Evolutionary conservation across 768 basidiomycete species (phyloP).

Genomic region (Suillus occidentalis): DNA sequence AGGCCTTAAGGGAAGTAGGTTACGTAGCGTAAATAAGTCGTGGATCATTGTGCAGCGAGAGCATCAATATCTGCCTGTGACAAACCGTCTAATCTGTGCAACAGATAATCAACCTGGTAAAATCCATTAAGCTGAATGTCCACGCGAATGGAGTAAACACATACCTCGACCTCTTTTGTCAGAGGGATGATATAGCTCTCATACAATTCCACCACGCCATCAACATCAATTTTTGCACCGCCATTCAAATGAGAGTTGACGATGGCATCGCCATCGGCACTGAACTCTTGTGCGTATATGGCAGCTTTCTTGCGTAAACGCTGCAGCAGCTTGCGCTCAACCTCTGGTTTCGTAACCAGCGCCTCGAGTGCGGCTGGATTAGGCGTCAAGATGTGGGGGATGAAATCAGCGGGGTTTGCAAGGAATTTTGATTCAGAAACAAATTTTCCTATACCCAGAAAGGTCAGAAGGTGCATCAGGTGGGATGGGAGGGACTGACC

Average conservation of each 20-base stretch:
- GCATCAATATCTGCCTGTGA: slow-evolving; percentile 76
- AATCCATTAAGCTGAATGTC: neutral
- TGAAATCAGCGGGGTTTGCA: slow-evolving; percentile 81
- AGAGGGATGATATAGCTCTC: slow-evolving; percentile 95
- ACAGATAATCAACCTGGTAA: slow-evolving; percentile 89
- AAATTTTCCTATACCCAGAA: slow-evolving; percentile 77
- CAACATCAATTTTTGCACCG: slow-evolving; percentile 81
- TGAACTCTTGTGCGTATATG: slow-evolving; percentile 82
- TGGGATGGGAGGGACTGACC: slow-evolving; percentile 49
- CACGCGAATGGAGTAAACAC: slow-evolving; percentile 19
- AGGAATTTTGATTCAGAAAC: slow-evolving; percentile 97
- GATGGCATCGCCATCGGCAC: slow-evolving; percentile 58
- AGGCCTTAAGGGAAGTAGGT: neutral
- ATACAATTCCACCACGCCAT: slow-evolving; percentile 91
- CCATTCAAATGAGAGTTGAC: slow-evolving; percentile 32
- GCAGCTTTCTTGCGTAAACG: slow-evolving; percentile 84
- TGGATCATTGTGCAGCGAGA: slow-evolving; percentile 36
- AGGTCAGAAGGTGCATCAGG: slow-evolving; percentile 8
- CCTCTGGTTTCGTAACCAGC: slow-evolving; percentile 96
- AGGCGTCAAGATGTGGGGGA: slow-evolving; percentile 85
- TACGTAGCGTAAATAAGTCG: neutral
- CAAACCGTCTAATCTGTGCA: slow-evolving; percentile 84
- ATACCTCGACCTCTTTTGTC: slow-evolving; percentile 97
- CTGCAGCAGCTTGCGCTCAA: slow-evolving; percentile 81
- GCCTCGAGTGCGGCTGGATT: slow-evolving; percentile 77